Base-by-base conservation (phyloP, 2,329 filamentous ascomycete species). In the Cladobotryum protrusum region DNA sequence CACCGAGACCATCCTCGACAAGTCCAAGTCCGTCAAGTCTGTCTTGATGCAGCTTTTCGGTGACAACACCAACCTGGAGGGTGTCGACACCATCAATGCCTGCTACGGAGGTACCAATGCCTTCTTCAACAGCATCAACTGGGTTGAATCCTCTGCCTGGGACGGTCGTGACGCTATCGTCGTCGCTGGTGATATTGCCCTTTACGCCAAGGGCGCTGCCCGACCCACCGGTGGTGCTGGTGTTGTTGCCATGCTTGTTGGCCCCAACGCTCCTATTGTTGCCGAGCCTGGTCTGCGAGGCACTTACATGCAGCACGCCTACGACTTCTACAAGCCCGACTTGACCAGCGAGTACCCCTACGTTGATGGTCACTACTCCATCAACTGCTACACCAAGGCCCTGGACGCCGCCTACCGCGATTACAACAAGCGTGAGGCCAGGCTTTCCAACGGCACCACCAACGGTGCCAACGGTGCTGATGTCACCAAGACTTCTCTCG, bases 271-370 rank as follows among this genome's bases (percentile, higher is more conserved):
- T 47, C 87, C 87, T 49, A 73, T 92, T 56, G 86, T 85, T 54
- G 75, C 86, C 57, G 87, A 92, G 72, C 82, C 87, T 46, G 88
- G 88, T 65, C 81, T 90, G 65, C 84, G 87, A 63, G 87, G 85
- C 65, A 84, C 77, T 61, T 89, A 88, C 76, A 85, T 91, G 83
- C 78, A 84, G 69, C 87, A 92, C 72, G 85, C 84, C 61, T 93
- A 92, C 71, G 87, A 92, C 70, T 92, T 92, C 70, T 92, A 89
- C 82, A 92, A 92, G 83, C 87, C 87, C 63, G 87, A 92, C 70
- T 76, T 92, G 58, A 87, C 87, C 63, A 89, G 85, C 79, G 87
- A 92, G 73, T 92, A 92, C 74, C 87, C 87, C 56, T 84, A 88
- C 64, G 87, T 92, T 52, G 87, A 92, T 62, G 87, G 87, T 54